These are phyloP conservation scores for Corymbia calophylla DNA, from an alignment of 441 rosid genomes.

Conservation along the genomic window DNA sequence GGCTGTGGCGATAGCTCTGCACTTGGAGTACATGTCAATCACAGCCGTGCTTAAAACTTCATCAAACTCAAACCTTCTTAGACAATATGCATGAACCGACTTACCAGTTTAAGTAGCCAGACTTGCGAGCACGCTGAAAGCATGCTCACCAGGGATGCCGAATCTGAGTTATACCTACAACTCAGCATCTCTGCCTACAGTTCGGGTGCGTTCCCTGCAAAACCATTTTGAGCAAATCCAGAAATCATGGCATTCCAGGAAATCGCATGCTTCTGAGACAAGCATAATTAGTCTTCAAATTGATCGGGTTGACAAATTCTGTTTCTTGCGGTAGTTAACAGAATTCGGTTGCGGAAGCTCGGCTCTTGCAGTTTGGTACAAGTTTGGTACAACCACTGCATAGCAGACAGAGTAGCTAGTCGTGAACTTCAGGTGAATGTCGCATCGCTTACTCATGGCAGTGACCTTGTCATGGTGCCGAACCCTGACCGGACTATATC, in stretches of 20 bases:
- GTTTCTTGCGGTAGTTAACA: not conserved
- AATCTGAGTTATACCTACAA: not conserved
- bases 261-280: not conserved
- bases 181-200: accelerated
- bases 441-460: not conserved
- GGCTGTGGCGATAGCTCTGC: not conserved
- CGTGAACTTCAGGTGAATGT: not conserved
- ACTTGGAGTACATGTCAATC: not conserved
- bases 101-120: not conserved
- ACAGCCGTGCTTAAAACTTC: not conserved
- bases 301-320: not conserved
- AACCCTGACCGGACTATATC: not conserved
- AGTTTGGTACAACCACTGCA: not conserved
- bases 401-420: not conserved
- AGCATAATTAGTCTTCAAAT: not conserved
- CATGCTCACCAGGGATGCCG: not conserved
- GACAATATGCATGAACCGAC: not conserved
- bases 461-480: too few species aligned
- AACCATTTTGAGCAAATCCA: accelerated
- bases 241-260: not conserved
- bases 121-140: accelerated
- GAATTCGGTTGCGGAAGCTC: not conserved
- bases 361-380: not conserved
- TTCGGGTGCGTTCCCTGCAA: not conserved
- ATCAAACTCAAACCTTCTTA: not conserved